Evolutionary conservation across 306 rosid genomes (phyloP).

Genomic region (Carpinus viminea): DNA sequence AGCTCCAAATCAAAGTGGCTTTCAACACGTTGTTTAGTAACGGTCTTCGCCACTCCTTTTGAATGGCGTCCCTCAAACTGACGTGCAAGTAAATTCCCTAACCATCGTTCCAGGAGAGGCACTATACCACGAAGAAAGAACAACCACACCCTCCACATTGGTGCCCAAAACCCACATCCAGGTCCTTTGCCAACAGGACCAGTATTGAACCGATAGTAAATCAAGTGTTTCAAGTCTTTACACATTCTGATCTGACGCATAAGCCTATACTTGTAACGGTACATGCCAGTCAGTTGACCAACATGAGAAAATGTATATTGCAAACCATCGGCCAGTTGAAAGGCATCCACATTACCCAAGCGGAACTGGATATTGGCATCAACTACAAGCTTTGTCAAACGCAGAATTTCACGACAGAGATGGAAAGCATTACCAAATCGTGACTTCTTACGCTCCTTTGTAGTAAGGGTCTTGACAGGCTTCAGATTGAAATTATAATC

Average conservation of each 20-base stretch:
- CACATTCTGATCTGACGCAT: conserved; percentile 99
- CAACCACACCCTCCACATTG: conserved; percentile 99
- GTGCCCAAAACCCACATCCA: conserved; percentile 99
- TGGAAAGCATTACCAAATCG: conserved; percentile 99
- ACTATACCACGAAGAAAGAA: conserved; percentile 98
- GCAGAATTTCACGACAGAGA: conserved; percentile 96
- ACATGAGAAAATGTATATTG: conserved; percentile 97
- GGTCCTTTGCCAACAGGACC: conserved; percentile 99
- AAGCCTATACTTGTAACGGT: conserved; percentile 93
- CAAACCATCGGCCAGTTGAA: conserved; percentile 96
- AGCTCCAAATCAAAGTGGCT: conserved; percentile 99
- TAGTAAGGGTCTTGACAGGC: conserved; percentile 96
- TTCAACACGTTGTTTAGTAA: conserved; percentile 98
- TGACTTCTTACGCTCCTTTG: conserved; percentile 94
- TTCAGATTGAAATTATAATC: conserved; percentile 95
- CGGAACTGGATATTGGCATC: conserved; percentile 99
- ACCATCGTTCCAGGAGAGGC: conserved; percentile 94
- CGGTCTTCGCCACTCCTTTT: conserved; percentile 98
- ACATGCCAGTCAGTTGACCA: conserved; percentile 99
- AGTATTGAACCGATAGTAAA: conserved; percentile 96
- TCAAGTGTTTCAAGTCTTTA: conserved; percentile 93
- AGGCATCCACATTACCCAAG: conserved; percentile 97
- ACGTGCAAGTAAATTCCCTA: conserved; percentile 94
- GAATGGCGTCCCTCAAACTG: conserved; percentile 99
- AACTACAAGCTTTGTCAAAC: conserved; percentile 95